Evolutionary conservation across 208 protist genomes (phyloP), one percentile per base, ranked within the genome.

Genomic region (Naegleria fowleri): DNA sequence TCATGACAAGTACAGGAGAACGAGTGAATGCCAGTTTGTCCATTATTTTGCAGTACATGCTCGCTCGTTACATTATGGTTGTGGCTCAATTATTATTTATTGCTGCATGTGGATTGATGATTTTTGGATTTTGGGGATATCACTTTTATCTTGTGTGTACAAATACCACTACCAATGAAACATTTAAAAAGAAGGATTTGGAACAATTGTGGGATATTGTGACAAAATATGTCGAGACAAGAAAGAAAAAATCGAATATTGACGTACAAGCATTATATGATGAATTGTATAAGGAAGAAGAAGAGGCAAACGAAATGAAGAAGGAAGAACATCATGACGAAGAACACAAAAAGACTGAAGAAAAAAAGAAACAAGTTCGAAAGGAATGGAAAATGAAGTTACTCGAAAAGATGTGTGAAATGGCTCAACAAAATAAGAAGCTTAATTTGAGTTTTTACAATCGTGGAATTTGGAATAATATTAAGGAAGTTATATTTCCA

Each of bases 161-260:
- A 36, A 91, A 91, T 59, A 90, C 25, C 15, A 93, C 92, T 16
- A 93, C 92, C 13, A 93, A 92, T 76, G 92, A 93, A 91, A 92
- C 92, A 15, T 93, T 92, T 67, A 93, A 93, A 52, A 91, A 86
- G 92, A n/a, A 11, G 15, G 84, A 92, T 38, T 40, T 92, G n/a
- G 6, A 87, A 41, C 9, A 48, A 16, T 40, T 86, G 15, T 86
- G 40, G 33, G 25, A 86, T 22, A n/a, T 48, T 48, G 38, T 86
- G 15, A 84, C 29, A 19, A 40, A 15, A 84, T 84, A 84, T 84
- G 76, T 84, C 16, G 33, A 84, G 39, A 84, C 33, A 22, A 51
- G 16, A 11, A 43, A 43, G 41, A 51, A 86, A 19, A 86, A 86
- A 1, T 33, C 9, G 0, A 43, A 22, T 29, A 29, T 86, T 22